Percentiles rank a stretch among this genome's conserved stretches.
These are phyloP conservation scores for Flaveria sonorensis DNA, from an alignment of 129 eudicot genomes.

Conservation along the genomic window DNA sequence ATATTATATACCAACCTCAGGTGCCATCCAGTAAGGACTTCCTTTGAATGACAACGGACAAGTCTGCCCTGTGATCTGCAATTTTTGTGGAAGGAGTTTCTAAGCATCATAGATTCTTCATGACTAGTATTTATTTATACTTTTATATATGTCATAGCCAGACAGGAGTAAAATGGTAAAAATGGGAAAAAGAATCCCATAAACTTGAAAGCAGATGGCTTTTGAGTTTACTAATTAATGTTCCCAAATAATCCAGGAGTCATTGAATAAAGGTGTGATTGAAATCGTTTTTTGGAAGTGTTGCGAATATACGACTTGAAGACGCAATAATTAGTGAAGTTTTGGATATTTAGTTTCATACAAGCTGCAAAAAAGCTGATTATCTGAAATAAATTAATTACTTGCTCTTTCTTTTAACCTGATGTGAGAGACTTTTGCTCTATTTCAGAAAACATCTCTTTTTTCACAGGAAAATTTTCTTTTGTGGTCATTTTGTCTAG, in stretches of 20 bases:
- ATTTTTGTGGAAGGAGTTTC: conserved; percentile 18
- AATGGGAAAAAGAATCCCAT: not conserved
- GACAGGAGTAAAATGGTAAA: not conserved
- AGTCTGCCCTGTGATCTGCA: conserved; percentile 83
- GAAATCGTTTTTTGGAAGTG: not conserved
- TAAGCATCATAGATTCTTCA: not conserved
- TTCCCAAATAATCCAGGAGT: not conserved
- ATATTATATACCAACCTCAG: conserved; percentile 61
- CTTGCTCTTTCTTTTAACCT: not conserved
- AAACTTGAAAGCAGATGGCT: not conserved
- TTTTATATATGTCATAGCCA: not conserved
- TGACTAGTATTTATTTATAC: not conserved
- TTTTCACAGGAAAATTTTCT: not conserved
- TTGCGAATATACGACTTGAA: not conserved
- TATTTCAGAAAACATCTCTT: not conserved
- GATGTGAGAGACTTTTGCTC: not conserved
- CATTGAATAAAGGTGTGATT: not conserved
- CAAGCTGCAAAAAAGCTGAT: not conserved
- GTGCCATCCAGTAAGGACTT: conserved; percentile 99
- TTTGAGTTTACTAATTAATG: no score
- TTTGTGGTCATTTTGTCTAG: not conserved
- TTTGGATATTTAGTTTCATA: not conserved
- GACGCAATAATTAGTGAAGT: not conserved
- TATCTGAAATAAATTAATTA: not conserved
- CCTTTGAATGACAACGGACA: conserved; percentile 89